Base-by-base conservation (phyloP, 2,329 filamentous ascomycete genomes). In the Neoscytalidium dimidiatum region DNA sequence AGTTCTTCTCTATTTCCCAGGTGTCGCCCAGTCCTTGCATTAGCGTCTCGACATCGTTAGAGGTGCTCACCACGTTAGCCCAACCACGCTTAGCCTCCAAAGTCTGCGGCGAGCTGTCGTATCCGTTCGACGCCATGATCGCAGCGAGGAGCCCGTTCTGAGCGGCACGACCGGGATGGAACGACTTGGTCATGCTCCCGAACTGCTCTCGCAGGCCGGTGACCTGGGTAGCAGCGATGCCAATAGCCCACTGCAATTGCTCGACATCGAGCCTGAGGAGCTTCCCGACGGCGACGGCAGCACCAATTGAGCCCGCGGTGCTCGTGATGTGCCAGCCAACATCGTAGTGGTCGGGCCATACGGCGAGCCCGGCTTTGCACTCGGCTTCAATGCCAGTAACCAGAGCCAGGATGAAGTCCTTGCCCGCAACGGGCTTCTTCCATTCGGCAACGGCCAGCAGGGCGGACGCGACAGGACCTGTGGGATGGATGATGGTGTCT, bases 271-370 rank as follows among this genome's bases (percentile, higher is more conserved):
- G 73, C 0, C 73, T 68, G 31, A 86, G 72, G 0, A 85, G 69
- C 67, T 83, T 85, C 5, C 79, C 78, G 0, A 85, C 81, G 0
- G 81, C 83, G 1, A 85, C 81, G 0, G 84, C 84, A 3, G 84
- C 83, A 11, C 84, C 83, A 14, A 86, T 80, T 0, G 80, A 81
- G 3, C 84, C 84, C 0, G 82, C 81, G 0, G 82, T 83, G 29
- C 78, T 81, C 2, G 83, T 85, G 65, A 85, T 85, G 69, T 86
- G 83, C 83, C 84, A 86, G 17, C 84, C 84, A 4, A 83, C 74
- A 71, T 85, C 81, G 70, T 86, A 86, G 71, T 86, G 84, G 46
- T 81, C 75, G 0, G 84, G 84, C 75, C 79, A 85, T 13, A 86
- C 83, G 0, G 81, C 78, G 26, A 85, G 69, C 0, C 84, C 84